phyloP scores from a whole-genome alignment of 441 rosid species.

The Aleurites moluccanus region DNA sequence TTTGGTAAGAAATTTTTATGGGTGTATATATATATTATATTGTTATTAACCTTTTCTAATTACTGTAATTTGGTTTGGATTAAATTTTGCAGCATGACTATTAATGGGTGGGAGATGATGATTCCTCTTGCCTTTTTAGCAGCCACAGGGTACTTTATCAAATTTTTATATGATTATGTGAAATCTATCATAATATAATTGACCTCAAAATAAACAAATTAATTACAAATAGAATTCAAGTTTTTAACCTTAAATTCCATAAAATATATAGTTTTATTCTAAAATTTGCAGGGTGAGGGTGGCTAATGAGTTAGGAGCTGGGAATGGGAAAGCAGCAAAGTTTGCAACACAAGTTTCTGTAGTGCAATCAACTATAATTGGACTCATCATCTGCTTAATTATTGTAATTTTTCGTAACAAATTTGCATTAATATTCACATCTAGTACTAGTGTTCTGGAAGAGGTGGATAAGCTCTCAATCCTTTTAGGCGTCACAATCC shows the following conservation, averaged over 20 bases:
- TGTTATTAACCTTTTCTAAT: too few species aligned
- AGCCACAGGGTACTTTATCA: conserved; percentile 70
- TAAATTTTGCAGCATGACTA: conserved; percentile 50
- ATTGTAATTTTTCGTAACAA: conserved; percentile 43
- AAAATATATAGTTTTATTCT: too few species aligned
- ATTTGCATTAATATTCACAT: conserved; percentile 56
- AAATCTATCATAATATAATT: too few species aligned
- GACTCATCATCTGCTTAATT: conserved; percentile 43
- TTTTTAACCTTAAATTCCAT: too few species aligned
- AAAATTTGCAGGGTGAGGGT: conserved; percentile 41
- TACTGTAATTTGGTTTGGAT: too few species aligned
- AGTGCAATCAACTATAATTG: conserved; percentile 51
- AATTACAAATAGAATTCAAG: too few species aligned
- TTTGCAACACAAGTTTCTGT: conserved; percentile 57
- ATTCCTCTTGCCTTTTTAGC: conserved; percentile 72
- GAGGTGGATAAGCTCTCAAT: conserved; percentile 50
- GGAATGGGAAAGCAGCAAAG: conserved; percentile 58
- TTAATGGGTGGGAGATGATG: conserved; percentile 80
- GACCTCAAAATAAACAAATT: too few species aligned
- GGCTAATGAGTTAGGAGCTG: conserved; percentile 73
- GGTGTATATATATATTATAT: background rate
- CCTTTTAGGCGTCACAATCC: conserved; percentile 54
- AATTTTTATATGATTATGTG: too few species aligned
- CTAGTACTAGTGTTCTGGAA: conserved; percentile 42
- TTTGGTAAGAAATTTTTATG: conserved; percentile 36